phyloP scores from a whole-genome alignment of 1,139 yeast genomes.

The Magnusiomyces starmeri region DNA sequence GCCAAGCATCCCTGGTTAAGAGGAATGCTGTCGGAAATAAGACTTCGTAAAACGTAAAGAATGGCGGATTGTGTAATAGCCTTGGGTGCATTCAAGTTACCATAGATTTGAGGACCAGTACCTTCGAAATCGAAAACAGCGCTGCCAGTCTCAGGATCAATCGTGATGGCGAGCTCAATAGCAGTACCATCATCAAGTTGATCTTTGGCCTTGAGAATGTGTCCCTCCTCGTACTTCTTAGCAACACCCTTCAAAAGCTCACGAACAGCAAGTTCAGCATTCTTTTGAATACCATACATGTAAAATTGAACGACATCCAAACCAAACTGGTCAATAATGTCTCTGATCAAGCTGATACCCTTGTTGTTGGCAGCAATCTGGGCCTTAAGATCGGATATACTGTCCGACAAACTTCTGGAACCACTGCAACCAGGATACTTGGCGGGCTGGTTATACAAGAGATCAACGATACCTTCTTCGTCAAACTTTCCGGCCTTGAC shows the following conservation, averaged over 20 bases:
- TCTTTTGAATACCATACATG: slow-evolving; percentile 54
- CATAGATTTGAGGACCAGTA: slow-evolving; percentile 53
- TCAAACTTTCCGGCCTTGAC: slow-evolving; percentile 52
- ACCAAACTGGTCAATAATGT: slow-evolving; percentile 46
- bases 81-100: slow-evolving; percentile 57
- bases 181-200: slow-evolving; percentile 57
- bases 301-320: slow-evolving; percentile 47
- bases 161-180: slow-evolving; percentile 41
- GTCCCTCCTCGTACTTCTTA: slow-evolving; percentile 19
- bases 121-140: slow-evolving; percentile 54
- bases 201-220: slow-evolving; percentile 40
- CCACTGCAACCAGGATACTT: slow-evolving; percentile 54
- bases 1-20: slow-evolving; percentile 76
- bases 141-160: slow-evolving; percentile 41
- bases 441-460: slow-evolving; percentile 46
- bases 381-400: slow-evolving; percentile 57
- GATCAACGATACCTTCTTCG: slow-evolving; percentile 42
- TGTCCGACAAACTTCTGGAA: slow-evolving; percentile 51
- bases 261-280: slow-evolving; percentile 52
- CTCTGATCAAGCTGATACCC: slow-evolving; percentile 47
- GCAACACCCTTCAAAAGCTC: slow-evolving; percentile 37
- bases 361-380: slow-evolving; percentile 62
- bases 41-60: slow-evolving; percentile 64
- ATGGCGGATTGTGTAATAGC: slow-evolving; percentile 81
- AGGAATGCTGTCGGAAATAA: slow-evolving; percentile 73